A percentile compares a stretch with the other conserved stretches of the same genome.
phyloP scores from a whole-genome alignment of 257 asterid species.

The Hygrophila difformis region DNA sequence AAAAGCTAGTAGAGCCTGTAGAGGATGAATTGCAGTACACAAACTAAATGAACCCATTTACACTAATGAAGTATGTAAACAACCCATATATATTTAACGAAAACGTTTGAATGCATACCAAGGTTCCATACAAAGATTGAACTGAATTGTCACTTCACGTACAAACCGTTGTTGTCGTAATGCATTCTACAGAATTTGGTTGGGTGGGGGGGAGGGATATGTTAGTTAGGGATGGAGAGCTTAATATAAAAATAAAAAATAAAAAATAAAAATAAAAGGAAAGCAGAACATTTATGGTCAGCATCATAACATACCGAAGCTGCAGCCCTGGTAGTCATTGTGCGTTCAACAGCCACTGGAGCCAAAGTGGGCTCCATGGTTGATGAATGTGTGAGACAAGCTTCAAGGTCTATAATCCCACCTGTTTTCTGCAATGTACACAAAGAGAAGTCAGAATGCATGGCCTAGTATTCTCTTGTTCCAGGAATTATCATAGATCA shows the following conservation, averaged over 20 bases:
- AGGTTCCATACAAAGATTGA: slow-evolving; percentile 95
- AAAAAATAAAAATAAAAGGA: slow-evolving; percentile 4
- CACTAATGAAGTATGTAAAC: slow-evolving; percentile 5
- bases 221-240: too few species aligned
- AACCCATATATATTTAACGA: slow-evolving; percentile 11
- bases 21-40: not conserved
- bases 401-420: slow-evolving; percentile 78
- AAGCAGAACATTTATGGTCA: slow-evolving; percentile 16
- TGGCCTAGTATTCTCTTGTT: not conserved
- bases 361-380: slow-evolving; percentile 98
- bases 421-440: slow-evolving; percentile 67
- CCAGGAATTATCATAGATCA: slow-evolving; percentile 13
- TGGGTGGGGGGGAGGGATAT: not conserved
- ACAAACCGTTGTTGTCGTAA: slow-evolving; percentile 84
- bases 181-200: slow-evolving; percentile 55
- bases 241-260: too few species aligned
- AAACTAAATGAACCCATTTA: not conserved
- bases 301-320: slow-evolving; percentile 64
- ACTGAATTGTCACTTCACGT: slow-evolving; percentile 84
- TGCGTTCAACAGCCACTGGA: slow-evolving; percentile 94
- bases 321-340: slow-evolving; percentile 97
- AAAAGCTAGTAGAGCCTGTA: too few species aligned
- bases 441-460: slow-evolving; percentile 8
- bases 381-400: slow-evolving; percentile 89
- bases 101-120: slow-evolving; percentile 50